Base-by-base conservation (phyloP, 2,329 filamentous ascomycete genomes). In the Aspergillus hortae region DNA sequence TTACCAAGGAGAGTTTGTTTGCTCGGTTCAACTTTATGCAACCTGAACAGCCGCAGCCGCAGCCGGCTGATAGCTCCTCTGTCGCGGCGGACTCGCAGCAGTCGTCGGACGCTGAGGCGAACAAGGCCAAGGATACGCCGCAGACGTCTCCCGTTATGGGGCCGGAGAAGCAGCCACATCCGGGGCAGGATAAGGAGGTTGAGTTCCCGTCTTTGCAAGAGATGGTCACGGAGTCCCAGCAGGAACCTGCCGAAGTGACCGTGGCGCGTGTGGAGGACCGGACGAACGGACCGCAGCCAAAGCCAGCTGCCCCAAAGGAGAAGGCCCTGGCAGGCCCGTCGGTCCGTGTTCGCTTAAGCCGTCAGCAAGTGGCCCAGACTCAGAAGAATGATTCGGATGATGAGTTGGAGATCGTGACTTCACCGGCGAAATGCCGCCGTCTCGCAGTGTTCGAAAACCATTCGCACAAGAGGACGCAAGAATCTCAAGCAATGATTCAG, bases 1-100 rank as follows among this genome's bases (percentile, higher is more conserved):
- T 96, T 58, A 85, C 87, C 6, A 94, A 92, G 61, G 83, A 85
- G 35, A 88, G 88, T 53, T 78, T 99, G 1, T 88, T 97, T 64
- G 86, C 90, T 48, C 83, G 83, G 21, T 96, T 97, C 76, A 91
- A 92, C 65, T 92, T 86, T 63, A 82, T 79, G 62, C 73, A 74
- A 19, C 74, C 78, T 5, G 66, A 60, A n/a, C 49, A 54, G 47
- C 46, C 59, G n/a, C 48, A 60, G n/a, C 48, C 53, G 47, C 46
- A 56, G 4, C 48, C 59, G n/a, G 47, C 55, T 11, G 56, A 55
- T 4, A 70, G 67, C 19, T 69, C 67, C 9, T 68, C 69, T 3
- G 66, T 77, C 49, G 70, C 73, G 11, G 60, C 74, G 5, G 84
- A 79, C 66, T 88, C 87, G 3, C 65, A 68, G 35, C 59, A 74